Evolutionary conservation across 2,329 filamentous ascomycete species (phyloP), one percentile per base, ranked within the genome.

Genomic region (Xylaria sp.): DNA sequence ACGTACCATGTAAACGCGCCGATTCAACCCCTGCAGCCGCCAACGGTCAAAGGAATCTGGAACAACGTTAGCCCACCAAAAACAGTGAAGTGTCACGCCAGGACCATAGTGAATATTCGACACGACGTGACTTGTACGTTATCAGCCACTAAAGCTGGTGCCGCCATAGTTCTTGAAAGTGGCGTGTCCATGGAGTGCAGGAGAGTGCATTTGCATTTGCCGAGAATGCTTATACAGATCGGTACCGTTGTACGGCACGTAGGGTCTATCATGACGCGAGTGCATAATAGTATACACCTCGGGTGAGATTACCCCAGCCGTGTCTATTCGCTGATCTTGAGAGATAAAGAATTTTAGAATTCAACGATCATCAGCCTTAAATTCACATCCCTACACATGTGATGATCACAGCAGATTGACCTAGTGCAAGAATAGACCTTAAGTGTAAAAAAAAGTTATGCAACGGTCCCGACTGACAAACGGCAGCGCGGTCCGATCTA

Each of bases 401-500:
- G n/a, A n/a, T n/a, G n/a, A n/a, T n/a, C n/a, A n/a, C n/a, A n/a
- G 28, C 28, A 31, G 28, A 31, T 9, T 31, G 28, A 5, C 28
- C 28, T 31, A 31, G 5, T 4, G 28, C 9, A 31, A 9, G 28
- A 31, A 5, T 9, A 31, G 5, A 9, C 28, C 9, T 40, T 47
- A 21, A 7, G 23, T 14, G 9, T n/a, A n/a, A n/a, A n/a, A n/a
- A n/a, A n/a, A n/a, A 33, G 17, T 21, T 56, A 51, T 7, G 25
- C 42, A 45, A 47, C 25, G 31, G 14, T 38, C 45, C 53, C 23
- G 31, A 37, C 23, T 7, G 19, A 43, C 4, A 21, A n/a, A 17
- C 58, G 59, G 59, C 7, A 57, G 46, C 9, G 40, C 59, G 59
- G 59, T 57, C 59, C 59, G 59, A 57, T 19, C 53, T 17, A 14